phyloP scores from a whole-genome alignment of 148 eudicot genomes.

The Vaccinium corymbosum region DNA sequence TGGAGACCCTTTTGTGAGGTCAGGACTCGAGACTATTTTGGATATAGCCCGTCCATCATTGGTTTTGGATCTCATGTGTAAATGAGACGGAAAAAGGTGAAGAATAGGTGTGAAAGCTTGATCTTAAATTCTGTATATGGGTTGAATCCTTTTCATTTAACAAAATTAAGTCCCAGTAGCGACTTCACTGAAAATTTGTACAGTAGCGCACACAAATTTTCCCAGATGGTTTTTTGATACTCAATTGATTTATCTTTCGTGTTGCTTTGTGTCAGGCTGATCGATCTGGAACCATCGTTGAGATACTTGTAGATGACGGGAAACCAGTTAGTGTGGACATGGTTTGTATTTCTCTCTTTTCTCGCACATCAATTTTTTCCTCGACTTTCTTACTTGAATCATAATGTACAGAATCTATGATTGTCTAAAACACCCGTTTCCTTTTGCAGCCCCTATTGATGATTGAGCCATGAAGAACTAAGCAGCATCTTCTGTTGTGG shows the following conservation, averaged over 20 bases:
- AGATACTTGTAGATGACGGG: slow-evolving; percentile 30
- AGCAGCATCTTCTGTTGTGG: neutral
- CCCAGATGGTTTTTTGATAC: no score
- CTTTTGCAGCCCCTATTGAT: slow-evolving; percentile 25
- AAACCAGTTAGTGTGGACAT: slow-evolving; percentile 39
- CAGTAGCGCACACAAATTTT: neutral
- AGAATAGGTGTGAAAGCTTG: neutral
- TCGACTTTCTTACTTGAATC: neutral
- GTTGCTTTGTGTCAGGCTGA: slow-evolving; percentile 26
- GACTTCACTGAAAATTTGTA: neutral
- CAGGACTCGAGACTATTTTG: neutral
- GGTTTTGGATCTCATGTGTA: neutral
- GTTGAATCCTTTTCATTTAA: neutral
- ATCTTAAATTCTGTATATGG: neutral
- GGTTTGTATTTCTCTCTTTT: slow-evolving; percentile 24
- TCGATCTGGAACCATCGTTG: slow-evolving; percentile 35
- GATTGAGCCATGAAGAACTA: slow-evolving; percentile 21
- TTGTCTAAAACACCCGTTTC: neutral
- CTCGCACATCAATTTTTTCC: neutral
- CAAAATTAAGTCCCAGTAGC: neutral
- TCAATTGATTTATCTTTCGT: neutral
- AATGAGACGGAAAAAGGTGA: slow-evolving; percentile 2
- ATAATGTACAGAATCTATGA: neutral
- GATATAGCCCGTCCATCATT: neutral
- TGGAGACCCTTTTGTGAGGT: neutral